Percentiles rank a stretch among this genome's conserved stretches.
Evolutionary conservation across 208 protist genomes (phyloP).

Genomic region (Leishmania martiniquensis): DNA sequence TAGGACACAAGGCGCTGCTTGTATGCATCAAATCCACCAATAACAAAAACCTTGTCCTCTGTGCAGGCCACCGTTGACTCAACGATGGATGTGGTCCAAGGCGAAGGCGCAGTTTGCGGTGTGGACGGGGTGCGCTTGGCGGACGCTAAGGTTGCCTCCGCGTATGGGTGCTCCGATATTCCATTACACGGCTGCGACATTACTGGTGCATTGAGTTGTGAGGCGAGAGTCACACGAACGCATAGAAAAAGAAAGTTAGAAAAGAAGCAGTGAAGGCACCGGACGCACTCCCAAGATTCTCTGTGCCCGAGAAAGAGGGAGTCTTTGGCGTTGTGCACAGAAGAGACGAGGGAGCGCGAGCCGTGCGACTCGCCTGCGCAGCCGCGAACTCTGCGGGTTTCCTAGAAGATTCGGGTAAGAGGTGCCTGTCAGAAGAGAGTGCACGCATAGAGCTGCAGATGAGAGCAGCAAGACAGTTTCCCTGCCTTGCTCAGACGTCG

Average conservation of each 20-base stretch:
- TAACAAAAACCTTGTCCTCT: constrained; percentile 3
- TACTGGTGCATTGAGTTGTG: neutral
- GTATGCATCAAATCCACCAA: constrained; percentile 5
- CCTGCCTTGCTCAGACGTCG: neutral
- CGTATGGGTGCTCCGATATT: constrained; percentile 6
- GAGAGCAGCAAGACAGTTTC: neutral
- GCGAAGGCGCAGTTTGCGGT: neutral
- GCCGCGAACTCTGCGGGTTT: neutral
- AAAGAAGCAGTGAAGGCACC: neutral
- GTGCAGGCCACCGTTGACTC: constrained; percentile 12
- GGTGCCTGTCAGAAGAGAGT: neutral
- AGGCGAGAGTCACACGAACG: too few species aligned
- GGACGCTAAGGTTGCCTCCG: constrained; percentile 7
- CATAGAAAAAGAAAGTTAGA: neutral
- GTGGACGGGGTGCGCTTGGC: constrained; percentile 1
- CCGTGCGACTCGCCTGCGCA: neutral
- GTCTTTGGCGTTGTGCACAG: neutral
- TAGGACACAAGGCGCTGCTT: constrained; percentile 4
- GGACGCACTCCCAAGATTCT: neutral
- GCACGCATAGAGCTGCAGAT: neutral
- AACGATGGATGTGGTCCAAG: constrained; percentile 1
- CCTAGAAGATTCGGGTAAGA: neutral
- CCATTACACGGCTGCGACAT: constrained; percentile 1
- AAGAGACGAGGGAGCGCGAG: neutral
- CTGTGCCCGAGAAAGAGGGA: neutral